Evolutionary conservation across 805 yeast species (phyloP).

Genomic region (Zygoascus bituminiphila): DNA sequence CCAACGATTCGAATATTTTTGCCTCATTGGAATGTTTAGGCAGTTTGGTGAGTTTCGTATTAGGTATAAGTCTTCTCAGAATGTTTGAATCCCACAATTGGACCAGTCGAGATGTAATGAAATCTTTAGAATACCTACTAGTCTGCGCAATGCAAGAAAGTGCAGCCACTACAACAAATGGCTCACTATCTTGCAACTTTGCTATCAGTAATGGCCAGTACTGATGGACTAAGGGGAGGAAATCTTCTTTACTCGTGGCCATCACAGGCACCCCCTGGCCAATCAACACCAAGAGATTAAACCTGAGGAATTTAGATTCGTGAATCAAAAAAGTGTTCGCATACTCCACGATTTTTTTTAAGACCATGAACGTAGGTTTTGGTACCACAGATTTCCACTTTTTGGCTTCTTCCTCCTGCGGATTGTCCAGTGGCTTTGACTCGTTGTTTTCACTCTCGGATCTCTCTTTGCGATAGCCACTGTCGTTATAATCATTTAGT

Average conservation of each 20-base stretch:
- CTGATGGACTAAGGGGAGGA: constrained; percentile 44
- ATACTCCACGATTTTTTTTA: constrained; percentile 56
- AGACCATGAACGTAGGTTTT: constrained; percentile 44
- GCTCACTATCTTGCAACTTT: constrained; percentile 27
- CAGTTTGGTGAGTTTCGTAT: background rate
- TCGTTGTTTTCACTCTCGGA: constrained; percentile 21
- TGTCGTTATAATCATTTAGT: constrained; percentile 29
- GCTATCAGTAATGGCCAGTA: constrained; percentile 41
- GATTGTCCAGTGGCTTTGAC: constrained; percentile 28
- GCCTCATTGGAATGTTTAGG: constrained; percentile 13
- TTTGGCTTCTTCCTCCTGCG: constrained; percentile 23
- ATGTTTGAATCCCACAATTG: background rate
- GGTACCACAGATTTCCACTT: constrained; percentile 69
- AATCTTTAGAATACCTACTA: constrained; percentile 25
- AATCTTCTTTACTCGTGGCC: constrained; percentile 39
- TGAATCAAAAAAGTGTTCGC: constrained; percentile 66
- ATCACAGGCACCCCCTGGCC: constrained; percentile 41
- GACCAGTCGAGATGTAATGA: constrained; percentile 29
- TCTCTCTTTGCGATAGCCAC: constrained; percentile 3
- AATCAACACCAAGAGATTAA: constrained; percentile 48
- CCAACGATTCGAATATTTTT: constrained; percentile 10
- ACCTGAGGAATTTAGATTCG: constrained; percentile 47
- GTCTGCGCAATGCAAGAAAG: constrained; percentile 24
- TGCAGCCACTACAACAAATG: constrained; percentile 26
- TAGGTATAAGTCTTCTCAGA: background rate